Conservation (phyloP, 2,329 filamentous ascomycete species). For the Penicillium nordicum region DNA sequence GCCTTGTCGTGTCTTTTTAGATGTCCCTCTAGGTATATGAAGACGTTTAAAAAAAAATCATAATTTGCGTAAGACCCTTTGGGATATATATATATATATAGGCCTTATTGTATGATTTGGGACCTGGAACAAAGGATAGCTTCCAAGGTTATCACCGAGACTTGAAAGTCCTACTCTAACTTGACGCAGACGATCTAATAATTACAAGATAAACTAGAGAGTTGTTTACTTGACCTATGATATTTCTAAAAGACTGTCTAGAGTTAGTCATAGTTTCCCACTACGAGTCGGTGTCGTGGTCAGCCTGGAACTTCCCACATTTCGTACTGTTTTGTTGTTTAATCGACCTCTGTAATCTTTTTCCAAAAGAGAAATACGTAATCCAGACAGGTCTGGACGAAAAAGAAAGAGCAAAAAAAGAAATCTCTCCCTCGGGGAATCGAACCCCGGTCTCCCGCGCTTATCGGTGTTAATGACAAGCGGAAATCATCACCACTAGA, state of each 20-base stretch:
- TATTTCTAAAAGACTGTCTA: background rate
- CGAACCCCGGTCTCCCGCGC: conserved; percentile 41
- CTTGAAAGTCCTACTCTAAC: background rate
- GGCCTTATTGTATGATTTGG: too few species aligned
- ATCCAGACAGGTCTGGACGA: background rate
- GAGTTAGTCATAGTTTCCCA: background rate
- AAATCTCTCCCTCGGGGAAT: conserved; percentile 38
- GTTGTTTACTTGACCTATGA: background rate
- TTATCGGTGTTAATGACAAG: conserved; percentile 34
- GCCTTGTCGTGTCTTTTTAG: too few species aligned
- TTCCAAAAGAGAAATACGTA: background rate
- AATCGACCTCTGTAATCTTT: too few species aligned
- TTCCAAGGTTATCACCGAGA: background rate
- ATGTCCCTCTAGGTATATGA: too few species aligned
- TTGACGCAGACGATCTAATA: background rate
- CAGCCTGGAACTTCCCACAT: background rate
- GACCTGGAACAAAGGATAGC: background rate
- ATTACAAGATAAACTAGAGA: background rate
- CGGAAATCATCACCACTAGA: conserved; percentile 43
- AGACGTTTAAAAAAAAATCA: too few species aligned
- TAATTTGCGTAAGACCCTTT: too few species aligned
- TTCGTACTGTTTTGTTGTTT: background rate
- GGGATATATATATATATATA: too few species aligned
- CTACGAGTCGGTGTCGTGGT: background rate
- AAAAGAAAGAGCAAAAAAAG: conserved; percentile 16